Conservation (phyloP, 2,329 filamentous ascomycete species). For the Apiospora hydei region DNA sequence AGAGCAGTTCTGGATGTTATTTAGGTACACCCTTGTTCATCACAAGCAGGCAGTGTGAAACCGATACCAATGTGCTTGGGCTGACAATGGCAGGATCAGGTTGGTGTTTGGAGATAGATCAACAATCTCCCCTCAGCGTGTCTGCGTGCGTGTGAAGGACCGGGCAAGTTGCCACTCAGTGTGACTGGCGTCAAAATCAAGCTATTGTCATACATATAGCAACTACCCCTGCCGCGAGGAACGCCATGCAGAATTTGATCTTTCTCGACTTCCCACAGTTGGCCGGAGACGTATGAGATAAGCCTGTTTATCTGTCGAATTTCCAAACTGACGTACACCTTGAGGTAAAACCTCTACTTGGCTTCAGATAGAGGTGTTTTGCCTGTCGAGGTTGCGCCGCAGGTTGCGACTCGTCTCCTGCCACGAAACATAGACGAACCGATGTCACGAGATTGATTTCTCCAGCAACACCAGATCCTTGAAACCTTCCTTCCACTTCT, state of each 20-base stretch:
- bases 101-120: not conserved
- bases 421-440: constrained; percentile 30
- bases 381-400: not conserved
- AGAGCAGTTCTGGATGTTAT: not conserved
- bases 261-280: not conserved
- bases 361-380: not conserved
- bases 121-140: not conserved
- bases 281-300: too few species aligned
- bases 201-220: not conserved
- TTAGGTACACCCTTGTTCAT: not conserved
- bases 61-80: not conserved
- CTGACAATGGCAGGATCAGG: not conserved
- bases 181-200: not conserved
- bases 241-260: not conserved
- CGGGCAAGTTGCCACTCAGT: not conserved
- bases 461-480: constrained; percentile 59
- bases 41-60: not conserved
- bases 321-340: not conserved
- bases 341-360: not conserved
- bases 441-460: constrained; percentile 49
- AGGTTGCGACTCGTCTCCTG: not conserved
- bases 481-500: constrained; percentile 63
- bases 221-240: not conserved
- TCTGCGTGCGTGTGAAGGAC: not conserved
- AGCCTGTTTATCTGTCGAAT: not conserved